Base-by-base conservation (phyloP, 75 land plant genomes). In the Ceratopteris richardii region DNA sequence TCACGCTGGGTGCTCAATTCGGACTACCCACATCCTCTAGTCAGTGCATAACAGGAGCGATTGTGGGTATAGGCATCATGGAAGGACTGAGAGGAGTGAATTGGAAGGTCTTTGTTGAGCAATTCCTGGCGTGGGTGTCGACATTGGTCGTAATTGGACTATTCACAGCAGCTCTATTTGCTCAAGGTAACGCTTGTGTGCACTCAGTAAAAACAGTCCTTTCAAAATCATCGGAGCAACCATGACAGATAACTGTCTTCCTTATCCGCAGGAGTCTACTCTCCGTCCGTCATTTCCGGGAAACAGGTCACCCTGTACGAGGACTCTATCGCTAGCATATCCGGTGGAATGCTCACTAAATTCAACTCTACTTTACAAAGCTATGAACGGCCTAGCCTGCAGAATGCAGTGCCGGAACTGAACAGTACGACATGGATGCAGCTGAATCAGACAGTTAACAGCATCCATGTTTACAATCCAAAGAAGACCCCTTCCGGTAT, bases 31-130 rank as follows among this genome's bases (percentile, higher is more conserved):
- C 53, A 4, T 63, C 66, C 0, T 63, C 66, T 11, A 53, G 60
- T 22, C 66, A 63, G 24, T 63, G 66, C 66, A 54, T 63, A 31
- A 53, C 56, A 25, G 66, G 66, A 52, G 66, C 66, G 26, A 63
- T 63, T 33, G 56, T 63, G 22, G 66, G 66, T 1, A 52, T 63
- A 1, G 66, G 66, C 23, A n/a, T 63, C 21, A 16, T 63, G 44
- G 66, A 63, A 55, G 66, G 66, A 5, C 48, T 6, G 25, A 33
- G 2, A 39, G 10, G 58, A 33, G 56, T 54, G 9, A 54, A 54
- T 23, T 54, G 56, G 56, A 29, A 27, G 16, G 31, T 28, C 25
- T 54, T 54, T 23, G n/a, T 22, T 25, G 31, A 54, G 56, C 56
- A 54, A 29, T 28, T 54, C 12, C 5, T 16, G 23, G 11, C 56